Base-by-base conservation (phyloP, 1,284 basidiomycete species). In the Grifola frondosa region DNA sequence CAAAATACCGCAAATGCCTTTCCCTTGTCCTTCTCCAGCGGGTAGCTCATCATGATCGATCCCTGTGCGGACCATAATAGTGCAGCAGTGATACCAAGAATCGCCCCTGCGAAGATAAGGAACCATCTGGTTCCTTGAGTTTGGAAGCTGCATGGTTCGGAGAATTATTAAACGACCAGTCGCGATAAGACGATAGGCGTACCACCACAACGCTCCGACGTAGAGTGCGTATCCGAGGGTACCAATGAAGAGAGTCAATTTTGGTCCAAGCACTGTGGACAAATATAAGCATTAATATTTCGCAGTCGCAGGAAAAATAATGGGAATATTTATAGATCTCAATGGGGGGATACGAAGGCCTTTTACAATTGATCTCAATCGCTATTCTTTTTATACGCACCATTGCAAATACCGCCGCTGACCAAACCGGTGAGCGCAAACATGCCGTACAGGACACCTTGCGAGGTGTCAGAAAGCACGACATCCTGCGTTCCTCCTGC, bases 41-140 rank as follows among this genome's bases (percentile, higher is more conserved):
- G 63, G 40, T 65, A 84, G 79, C 46, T 78, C 71, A 81, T 70
- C 71, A 80, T 80, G 43, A 80, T 69, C 2, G 70, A 63, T 6
- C 78, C 78, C 53, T 81, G 79, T 0, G 75, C 74, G 12, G 76
- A 73, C 77, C 77, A 80, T 10, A 82, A 65, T n/a, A 81, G 63
- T 13, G 75, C 76, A 10, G 80, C 80, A 36, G 77, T 75, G 20
- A 78, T 50, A 22, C 80, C 80, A 26, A 81, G 73, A 31, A 81
- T 59, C 5, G 73, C 78, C 10, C 79, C 78, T 1, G 77, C 70
- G 30, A 74, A 70, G 43, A 81, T 77, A 38, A 75, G 63, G 57
- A 77, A 77, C 63, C 64, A 68, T 1, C 58, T 52, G 5, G 67
- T 62, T 23, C 61, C 62, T 48, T 67, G 66, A 15, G 64, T 65